Evolutionary conservation across 495 filamentous ascomycete species (phyloP).

Genomic region (Aspergillus saccharolyticus): DNA sequence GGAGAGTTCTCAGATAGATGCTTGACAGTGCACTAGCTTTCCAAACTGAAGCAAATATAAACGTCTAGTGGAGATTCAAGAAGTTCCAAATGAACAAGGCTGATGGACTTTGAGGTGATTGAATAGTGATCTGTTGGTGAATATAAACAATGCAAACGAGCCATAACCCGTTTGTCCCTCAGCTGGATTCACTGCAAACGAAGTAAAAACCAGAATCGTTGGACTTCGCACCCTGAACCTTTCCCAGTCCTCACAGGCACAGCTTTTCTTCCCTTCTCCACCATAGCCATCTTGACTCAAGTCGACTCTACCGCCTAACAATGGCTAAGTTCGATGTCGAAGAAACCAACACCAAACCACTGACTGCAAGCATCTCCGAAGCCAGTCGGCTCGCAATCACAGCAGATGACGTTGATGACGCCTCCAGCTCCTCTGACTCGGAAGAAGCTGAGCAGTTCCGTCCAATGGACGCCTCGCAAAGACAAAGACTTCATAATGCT

Average conservation of each 20-base stretch:
- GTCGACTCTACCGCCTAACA: neutral
- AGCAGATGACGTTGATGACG: slow-evolving; percentile 8
- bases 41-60: too few species aligned
- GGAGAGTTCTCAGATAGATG: too few species aligned
- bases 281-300: neutral
- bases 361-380: neutral
- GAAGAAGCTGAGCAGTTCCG: slow-evolving; percentile 29
- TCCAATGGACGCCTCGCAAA: slow-evolving; percentile 39
- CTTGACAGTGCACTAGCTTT: too few species aligned
- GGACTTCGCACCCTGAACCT: too few species aligned
- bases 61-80: too few species aligned
- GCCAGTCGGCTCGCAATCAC: neutral
- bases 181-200: neutral
- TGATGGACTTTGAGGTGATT: too few species aligned
- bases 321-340: neutral
- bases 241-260: too few species aligned
- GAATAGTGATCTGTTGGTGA: too few species aligned
- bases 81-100: too few species aligned
- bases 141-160: too few species aligned
- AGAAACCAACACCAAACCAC: neutral
- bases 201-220: neutral
- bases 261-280: neutral
- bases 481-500: slow-evolving; percentile 45
- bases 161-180: neutral
- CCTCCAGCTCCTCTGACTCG: slow-evolving; percentile 24